Evolutionary conservation across 306 rosid genomes (phyloP).

Genomic region (Canavalia gladiata): DNA sequence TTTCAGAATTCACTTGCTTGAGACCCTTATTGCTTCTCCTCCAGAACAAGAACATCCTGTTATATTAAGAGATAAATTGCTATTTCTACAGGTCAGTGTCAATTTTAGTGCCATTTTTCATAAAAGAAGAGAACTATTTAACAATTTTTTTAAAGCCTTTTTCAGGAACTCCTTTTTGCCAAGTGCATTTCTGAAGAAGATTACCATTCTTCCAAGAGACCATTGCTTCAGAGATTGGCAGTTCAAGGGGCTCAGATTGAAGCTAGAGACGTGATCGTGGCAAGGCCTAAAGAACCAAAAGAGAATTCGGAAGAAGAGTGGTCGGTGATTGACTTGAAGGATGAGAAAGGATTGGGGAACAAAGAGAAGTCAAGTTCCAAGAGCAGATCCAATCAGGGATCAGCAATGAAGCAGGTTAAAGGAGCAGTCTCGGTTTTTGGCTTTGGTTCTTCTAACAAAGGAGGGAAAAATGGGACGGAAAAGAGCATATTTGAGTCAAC

Average conservation of each 20-base stretch:
- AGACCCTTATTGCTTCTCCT: conserved; percentile 77
- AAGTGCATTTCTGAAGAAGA: conserved; percentile 88
- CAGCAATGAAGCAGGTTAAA: conserved; percentile 77
- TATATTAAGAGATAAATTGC: conserved; percentile 78
- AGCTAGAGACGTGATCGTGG: conserved; percentile 71
- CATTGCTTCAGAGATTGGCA: conserved; percentile 81
- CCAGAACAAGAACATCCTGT: conserved; percentile 68
- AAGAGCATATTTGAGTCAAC: conserved; percentile 74
- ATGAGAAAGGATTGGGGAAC: conserved; percentile 60
- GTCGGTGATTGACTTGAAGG: conserved; percentile 89
- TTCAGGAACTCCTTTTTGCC: conserved; percentile 83
- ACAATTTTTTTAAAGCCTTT: not conserved
- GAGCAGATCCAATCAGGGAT: conserved; percentile 61
- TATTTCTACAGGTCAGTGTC: conserved; percentile 83
- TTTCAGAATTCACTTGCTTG: conserved; percentile 80
- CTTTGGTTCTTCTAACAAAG: conserved; percentile 62
- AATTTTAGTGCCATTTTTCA: not conserved
- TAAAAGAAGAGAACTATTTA: not conserved
- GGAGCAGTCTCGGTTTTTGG: conserved; percentile 86
- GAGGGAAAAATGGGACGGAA: conserved; percentile 63
- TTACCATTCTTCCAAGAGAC: conserved; percentile 89
- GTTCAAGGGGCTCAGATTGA: conserved; percentile 85
- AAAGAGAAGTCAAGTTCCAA: conserved; percentile 67
- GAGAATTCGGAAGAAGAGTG: conserved; percentile 78
- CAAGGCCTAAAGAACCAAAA: conserved; percentile 52